Conservation (phyloP, 139 green algal genomes). For the Edaphochlamys debaryana region DNA sequence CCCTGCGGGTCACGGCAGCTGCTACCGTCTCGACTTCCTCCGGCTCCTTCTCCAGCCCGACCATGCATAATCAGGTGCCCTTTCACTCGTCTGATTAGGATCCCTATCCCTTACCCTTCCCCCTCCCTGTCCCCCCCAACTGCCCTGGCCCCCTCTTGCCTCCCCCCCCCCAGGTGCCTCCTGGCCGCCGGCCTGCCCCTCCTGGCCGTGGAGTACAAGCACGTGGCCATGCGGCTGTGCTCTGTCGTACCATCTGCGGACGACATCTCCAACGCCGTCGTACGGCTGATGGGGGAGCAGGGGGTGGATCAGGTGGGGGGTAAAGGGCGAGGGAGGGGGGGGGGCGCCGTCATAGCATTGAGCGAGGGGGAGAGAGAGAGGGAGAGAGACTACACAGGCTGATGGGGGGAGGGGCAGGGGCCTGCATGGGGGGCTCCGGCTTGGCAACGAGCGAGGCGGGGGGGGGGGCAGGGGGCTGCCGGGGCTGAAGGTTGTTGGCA, state of each 20-base stretch:
- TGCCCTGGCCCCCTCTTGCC: neutral
- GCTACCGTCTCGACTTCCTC: too few relatives aligned
- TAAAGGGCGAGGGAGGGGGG: neutral
- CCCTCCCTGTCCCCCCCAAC: neutral
- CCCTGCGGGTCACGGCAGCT: too few relatives aligned
- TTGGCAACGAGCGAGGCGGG: too few relatives aligned
- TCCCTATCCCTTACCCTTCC: neutral
- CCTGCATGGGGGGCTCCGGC: too few relatives aligned
- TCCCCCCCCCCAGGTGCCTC: slow-evolving; percentile 10
- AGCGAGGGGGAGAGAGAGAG: neutral
- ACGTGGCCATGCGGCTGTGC: slow-evolving; percentile 62
- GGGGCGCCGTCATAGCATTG: neutral
- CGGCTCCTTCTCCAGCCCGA: too few relatives aligned
- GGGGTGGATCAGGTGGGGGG: slow-evolving; percentile 5
- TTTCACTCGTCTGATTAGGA: neutral
- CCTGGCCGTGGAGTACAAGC: slow-evolving; percentile 54
- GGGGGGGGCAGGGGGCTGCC: too few relatives aligned
- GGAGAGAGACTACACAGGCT: too few relatives aligned
- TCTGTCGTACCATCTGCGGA: slow-evolving; percentile 36
- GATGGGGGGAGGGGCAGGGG: too few relatives aligned
- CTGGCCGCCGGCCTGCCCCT: slow-evolving; percentile 42
- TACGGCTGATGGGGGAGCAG: neutral
- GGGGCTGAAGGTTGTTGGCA: too few relatives aligned
- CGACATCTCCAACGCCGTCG: slow-evolving; percentile 34
- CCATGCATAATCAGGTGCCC: too few relatives aligned